Evolutionary conservation across 345 rosid genomes (phyloP).

Genomic region (Arabis alpina): DNA sequence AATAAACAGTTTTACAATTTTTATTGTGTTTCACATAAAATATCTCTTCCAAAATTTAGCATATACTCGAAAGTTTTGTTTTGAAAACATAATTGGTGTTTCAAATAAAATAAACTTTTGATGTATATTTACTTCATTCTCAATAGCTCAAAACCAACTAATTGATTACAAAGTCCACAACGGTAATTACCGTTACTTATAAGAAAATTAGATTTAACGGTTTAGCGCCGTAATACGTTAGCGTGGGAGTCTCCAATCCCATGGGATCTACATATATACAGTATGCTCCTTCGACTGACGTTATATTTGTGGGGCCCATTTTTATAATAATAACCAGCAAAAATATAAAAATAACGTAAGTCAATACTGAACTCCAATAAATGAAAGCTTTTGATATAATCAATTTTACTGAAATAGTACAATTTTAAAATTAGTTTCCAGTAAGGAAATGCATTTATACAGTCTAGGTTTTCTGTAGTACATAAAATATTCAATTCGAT

Average conservation of each 20-base stretch:
- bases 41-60: background rate
- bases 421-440: background rate
- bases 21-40: slow-evolving; percentile 2
- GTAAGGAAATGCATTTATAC: background rate
- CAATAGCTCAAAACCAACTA: slow-evolving; percentile 8
- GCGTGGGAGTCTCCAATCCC: slow-evolving; percentile 33
- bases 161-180: background rate
- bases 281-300: background rate
- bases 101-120: too few relatives aligned
- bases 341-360: background rate
- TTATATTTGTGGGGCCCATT: slow-evolving; percentile 10
- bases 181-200: slow-evolving; percentile 20
- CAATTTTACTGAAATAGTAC: slow-evolving; percentile 1
- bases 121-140: background rate
- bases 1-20: background rate
- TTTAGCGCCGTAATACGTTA: slow-evolving; percentile 40
- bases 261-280: slow-evolving; percentile 30
- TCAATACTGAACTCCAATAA: background rate
- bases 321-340: background rate
- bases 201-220: slow-evolving; percentile 14
- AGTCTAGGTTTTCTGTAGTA: too few relatives aligned
- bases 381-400: background rate
- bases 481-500: background rate
- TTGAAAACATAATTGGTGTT: too few relatives aligned
- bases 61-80: too few relatives aligned